These are phyloP conservation scores for Tinospora cordifolia DNA, from an alignment of 164 flowering plant genomes.

Conservation along the genomic window DNA sequence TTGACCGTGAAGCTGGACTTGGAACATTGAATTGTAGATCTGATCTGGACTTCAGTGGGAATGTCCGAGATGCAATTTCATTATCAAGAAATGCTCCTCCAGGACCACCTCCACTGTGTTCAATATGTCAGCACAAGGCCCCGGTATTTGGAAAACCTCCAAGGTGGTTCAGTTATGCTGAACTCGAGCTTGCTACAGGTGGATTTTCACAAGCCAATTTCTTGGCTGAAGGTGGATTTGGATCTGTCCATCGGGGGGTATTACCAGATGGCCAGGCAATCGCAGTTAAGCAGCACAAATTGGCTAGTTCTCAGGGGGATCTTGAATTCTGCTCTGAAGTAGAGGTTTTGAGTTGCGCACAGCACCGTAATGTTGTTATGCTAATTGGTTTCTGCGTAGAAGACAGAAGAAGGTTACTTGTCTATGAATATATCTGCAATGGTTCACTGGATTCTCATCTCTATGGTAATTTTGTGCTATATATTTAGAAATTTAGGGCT, in stretches of 20 bases:
- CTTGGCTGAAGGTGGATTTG: slow-evolving; percentile 97
- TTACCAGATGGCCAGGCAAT: slow-evolving; percentile 72
- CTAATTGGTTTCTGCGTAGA: slow-evolving; percentile 89
- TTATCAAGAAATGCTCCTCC: slow-evolving; percentile 49
- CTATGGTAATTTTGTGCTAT: slow-evolving; percentile 46
- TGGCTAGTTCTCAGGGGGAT: slow-evolving; percentile 91
- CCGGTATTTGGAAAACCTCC: slow-evolving; percentile 87
- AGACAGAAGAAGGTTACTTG: slow-evolving; percentile 67
- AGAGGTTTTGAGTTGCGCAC: slow-evolving; percentile 91
- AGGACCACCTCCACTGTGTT: slow-evolving; percentile 84
- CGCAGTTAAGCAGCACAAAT: slow-evolving; percentile 90
- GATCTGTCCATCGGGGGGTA: slow-evolving; percentile 80
- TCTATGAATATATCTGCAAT: slow-evolving; percentile 92
- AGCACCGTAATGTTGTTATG: slow-evolving; percentile 95
- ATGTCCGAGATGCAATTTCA: slow-evolving; percentile 53
- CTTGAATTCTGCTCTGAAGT: slow-evolving; percentile 90
- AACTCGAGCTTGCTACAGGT: slow-evolving; percentile 69
- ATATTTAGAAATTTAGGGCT: neutral
- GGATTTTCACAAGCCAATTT: slow-evolving; percentile 75
- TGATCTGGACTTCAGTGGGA: slow-evolving; percentile 35
- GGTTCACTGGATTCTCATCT: slow-evolving; percentile 89
- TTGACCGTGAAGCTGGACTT: slow-evolving; percentile 38
- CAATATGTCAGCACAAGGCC: slow-evolving; percentile 75
- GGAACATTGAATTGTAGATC: slow-evolving; percentile 25
- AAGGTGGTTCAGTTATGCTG: slow-evolving; percentile 66